Conservation (phyloP, 345 rosid genomes). For the Boechera retrofracta region DNA sequence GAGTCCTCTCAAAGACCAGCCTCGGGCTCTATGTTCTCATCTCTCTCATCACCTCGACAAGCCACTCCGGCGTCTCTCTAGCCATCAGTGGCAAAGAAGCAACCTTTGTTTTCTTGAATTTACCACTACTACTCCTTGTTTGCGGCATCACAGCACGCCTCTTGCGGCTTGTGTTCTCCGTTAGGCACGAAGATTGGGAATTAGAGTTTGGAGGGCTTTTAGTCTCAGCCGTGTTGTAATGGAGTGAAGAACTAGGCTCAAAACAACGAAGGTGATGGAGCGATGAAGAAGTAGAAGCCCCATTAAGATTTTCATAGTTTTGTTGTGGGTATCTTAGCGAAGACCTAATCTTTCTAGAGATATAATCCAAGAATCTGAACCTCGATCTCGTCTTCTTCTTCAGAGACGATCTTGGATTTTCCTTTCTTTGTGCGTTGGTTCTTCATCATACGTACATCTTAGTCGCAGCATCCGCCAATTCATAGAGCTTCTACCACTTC, state of each 20-base stretch:
- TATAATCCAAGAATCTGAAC: not conserved
- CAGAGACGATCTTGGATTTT: constrained; percentile 6
- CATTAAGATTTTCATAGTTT: constrained; percentile 11
- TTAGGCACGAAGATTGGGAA: not conserved
- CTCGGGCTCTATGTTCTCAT: not conserved
- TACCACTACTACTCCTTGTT: not conserved
- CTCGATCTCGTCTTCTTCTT: not conserved
- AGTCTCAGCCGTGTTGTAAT: not conserved
- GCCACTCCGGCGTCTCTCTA: constrained; percentile 8
- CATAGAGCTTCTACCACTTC: not conserved
- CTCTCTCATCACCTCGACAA: not conserved
- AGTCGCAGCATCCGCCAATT: constrained; percentile 13
- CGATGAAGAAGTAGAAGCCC: constrained; percentile 16
- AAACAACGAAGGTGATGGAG: not conserved
- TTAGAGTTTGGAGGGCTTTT: not conserved
- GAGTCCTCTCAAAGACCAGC: constrained; percentile 11
- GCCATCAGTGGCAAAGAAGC: constrained; percentile 2
- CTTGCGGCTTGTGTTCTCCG: constrained; percentile 7
- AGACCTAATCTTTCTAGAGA: not conserved
- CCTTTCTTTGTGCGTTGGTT: not conserved
- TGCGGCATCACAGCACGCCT: not conserved
- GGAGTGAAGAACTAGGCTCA: not conserved
- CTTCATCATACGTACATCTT: not conserved
- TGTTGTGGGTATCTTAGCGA: not conserved
- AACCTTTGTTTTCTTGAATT: constrained; percentile 20